Base-by-base conservation (phyloP, 2,329 filamentous ascomycete genomes). In the Colletotrichum lentis region DNA sequence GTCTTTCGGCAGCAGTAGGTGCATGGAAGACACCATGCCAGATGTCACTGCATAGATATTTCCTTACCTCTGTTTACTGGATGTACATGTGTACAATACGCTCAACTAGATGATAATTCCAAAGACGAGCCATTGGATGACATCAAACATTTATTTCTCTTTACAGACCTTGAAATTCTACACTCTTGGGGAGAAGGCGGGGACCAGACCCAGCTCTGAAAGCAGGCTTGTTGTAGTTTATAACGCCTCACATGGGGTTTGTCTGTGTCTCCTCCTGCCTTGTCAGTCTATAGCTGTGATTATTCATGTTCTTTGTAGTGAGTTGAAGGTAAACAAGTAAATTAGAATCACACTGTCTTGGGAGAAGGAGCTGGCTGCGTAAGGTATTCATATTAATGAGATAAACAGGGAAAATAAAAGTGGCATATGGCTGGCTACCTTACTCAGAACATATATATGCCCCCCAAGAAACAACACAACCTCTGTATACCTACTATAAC, bases 41-140 rank as follows among this genome's bases (percentile, higher is more conserved):
- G 76, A 76, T 75, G 78, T 77, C 77, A 78, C 80, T 80, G 79
- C 81, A 83, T 83, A 84, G 82, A 84, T 76, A 78, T 81, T 82
- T 80, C 78, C 77, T 81, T 80, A 77, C 74, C 77, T 75, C 79
- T 78, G 76, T 80, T 77, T 76, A 76, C 76, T 75, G 74, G 77
- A 78, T 84, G 80, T 83, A 83, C 81, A 82, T 81, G 79, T 85
- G 83, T 85, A 85, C 80, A 83, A 82, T 84, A 84, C 76, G 80
- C 77, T 75, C 77, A 81, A 80, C 78, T 84, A 84, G 82, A 85
- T 77, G 79, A 75, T 73, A 69, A 69, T 61, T 67, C 67, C 67
- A 67, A 67, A 64, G 67, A 67, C 49, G 64, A 63, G 64, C 57
- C 67, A 67, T 67, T 69, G 63, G 67, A 67, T 67, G 67, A 53